phyloP scores from a whole-genome alignment of 23 red algal species.

The Gracilaria vermiculophylla region DNA sequence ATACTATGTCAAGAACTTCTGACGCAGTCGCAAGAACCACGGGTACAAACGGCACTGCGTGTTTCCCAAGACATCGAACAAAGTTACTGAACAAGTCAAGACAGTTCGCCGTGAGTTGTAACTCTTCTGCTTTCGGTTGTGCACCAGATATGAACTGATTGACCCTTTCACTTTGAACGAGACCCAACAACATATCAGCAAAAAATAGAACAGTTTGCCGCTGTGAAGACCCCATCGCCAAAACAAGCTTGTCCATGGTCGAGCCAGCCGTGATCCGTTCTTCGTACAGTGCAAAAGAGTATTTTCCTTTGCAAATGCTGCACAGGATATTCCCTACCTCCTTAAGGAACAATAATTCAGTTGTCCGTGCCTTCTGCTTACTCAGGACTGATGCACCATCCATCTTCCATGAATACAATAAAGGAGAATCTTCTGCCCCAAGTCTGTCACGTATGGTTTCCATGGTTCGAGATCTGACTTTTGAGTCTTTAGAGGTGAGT shows the following conservation, averaged over 20 bases:
- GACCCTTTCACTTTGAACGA: background rate
- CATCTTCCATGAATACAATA: background rate
- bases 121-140: background rate
- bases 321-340: background rate
- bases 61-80: background rate
- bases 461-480: background rate
- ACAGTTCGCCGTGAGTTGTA: background rate
- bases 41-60: constrained; percentile 20
- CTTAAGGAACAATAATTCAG: background rate
- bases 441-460: background rate
- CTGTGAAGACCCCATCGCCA: background rate
- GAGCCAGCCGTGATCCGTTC: background rate
- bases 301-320: background rate
- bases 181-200: background rate
- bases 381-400: background rate
- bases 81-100: background rate
- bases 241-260: background rate
- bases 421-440: background rate
- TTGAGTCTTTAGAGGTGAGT: background rate
- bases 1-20: constrained; percentile 11
- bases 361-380: background rate
- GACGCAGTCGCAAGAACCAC: background rate
- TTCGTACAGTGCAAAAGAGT: background rate
- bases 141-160: background rate
- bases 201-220: background rate